Evolutionary conservation across 441 rosid genomes (phyloP), one percentile per base, ranked within the genome.

Genomic region (Macaranga tanarius): DNA sequence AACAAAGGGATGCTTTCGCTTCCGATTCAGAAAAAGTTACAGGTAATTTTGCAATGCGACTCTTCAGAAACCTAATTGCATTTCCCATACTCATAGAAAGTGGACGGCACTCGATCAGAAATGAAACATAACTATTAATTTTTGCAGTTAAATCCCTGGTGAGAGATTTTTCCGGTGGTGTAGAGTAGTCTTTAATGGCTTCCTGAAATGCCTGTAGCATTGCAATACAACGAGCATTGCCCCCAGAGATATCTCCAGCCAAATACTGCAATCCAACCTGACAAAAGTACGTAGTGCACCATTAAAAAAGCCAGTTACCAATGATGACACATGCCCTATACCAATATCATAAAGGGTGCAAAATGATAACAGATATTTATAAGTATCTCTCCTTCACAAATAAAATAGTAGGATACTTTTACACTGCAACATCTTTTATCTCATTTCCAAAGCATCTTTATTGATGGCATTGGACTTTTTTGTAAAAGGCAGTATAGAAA

Each of bases 51-150:
- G 97, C 86, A 69, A 95, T 91, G 74, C 79, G 80, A 79, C 77
- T 88, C 72, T 95, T 91, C 71, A 95, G 62, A 79, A 90, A 92
- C 60, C 94, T 85, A 62, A 95, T 91, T 0, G 93, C 90, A 65
- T 95, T 92, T 19, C 98, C 98, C 99, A 95, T 95, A 80, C 99
- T 95, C 70, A 92, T 76, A 15, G 98, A 90, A 77, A 95, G 92
- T 44, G 99, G 98, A 22, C 98, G 88, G 79, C 98, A 95, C 67
- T 90, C 95, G 17, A 78, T 92, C 58, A 92, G 83, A 87, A 95
- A 95, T 61, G 98, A 92, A 73, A 92, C 92, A 44, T 85, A 90
- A 79, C 85, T 86, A 79, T 89, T 84, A 51, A 95, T 79, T 84
- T 83, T 92, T 4, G 96, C 84, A 51, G 96, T 92, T 79, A 95